Percentiles rank a stretch among this genome's conserved stretches.
Evolutionary conservation across 352 stramenopile species (phyloP).

Genomic region (Phytophthora sp.): DNA sequence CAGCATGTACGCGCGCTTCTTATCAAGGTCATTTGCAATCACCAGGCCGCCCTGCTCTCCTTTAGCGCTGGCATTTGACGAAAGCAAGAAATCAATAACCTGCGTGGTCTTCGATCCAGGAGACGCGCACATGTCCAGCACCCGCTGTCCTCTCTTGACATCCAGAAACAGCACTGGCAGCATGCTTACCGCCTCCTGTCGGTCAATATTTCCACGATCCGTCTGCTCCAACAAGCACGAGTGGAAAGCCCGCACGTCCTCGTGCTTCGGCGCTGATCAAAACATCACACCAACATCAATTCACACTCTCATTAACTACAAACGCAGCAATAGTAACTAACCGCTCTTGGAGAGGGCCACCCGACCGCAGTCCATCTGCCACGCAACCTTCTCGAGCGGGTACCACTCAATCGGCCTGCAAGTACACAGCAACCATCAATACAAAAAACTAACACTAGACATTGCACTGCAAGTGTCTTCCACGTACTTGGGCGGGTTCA

Average conservation of each 20-base stretch:
- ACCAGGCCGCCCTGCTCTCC: conserved; percentile 77
- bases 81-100: conserved; percentile 91
- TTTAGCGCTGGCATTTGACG: conserved; percentile 11
- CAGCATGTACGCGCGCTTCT: conserved; percentile 98
- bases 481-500: conserved; percentile 70
- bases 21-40: conserved; percentile 96
- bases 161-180: conserved; percentile 97
- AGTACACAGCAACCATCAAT: conserved; percentile 2
- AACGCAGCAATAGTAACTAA: conserved; percentile 26
- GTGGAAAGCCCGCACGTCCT: conserved; percentile 91
- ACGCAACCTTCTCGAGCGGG: conserved; percentile 75
- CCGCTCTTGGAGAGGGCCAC: conserved; percentile 83
- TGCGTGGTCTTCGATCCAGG: conserved; percentile 99
- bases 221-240: conserved; percentile 93
- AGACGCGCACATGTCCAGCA: conserved; percentile 94
- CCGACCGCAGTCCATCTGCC: conserved; percentile 84
- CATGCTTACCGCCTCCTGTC: conserved; percentile 99
- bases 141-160: conserved; percentile 84
- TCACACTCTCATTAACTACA: not conserved
- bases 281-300: conserved; percentile 1
- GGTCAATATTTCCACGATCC: conserved; percentile 92
- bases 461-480: not conserved
- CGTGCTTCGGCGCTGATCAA: conserved; percentile 70
- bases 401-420: conserved; percentile 78
- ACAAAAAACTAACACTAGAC: not conserved